A percentile compares a stretch with the other conserved stretches of the same genome.
Conservation (phyloP, 2,329 filamentous ascomycete genomes). For the Alternaria triticina region DNA sequence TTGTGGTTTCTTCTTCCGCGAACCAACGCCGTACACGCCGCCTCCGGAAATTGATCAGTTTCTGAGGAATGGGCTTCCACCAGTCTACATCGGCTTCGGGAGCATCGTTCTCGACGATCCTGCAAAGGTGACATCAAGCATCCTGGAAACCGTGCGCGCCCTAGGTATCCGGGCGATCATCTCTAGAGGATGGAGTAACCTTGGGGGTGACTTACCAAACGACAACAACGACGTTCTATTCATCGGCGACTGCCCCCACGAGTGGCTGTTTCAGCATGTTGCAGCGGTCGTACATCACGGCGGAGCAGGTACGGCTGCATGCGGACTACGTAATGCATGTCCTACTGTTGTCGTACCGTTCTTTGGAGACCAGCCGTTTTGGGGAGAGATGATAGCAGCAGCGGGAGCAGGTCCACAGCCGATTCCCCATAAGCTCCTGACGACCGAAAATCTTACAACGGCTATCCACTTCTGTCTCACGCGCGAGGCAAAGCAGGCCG, state of each 20-base stretch:
- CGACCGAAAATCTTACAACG: slow-evolving; percentile 27
- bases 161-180: slow-evolving; percentile 59
- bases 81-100: slow-evolving; percentile 64
- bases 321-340: slow-evolving; percentile 75
- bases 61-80: slow-evolving; percentile 56
- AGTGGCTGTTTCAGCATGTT: slow-evolving; percentile 83
- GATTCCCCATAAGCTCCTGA: slow-evolving; percentile 36
- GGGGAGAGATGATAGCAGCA: slow-evolving; percentile 40
- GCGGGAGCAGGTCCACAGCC: slow-evolving; percentile 39
- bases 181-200: slow-evolving; percentile 15
- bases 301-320: slow-evolving; percentile 84
- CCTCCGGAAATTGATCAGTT: slow-evolving; percentile 51
- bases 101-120: slow-evolving; percentile 63
- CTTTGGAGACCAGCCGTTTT: slow-evolving; percentile 54
- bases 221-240: slow-evolving; percentile 51
- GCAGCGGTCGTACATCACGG: slow-evolving; percentile 83
- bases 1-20: slow-evolving; percentile 57
- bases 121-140: slow-evolving; percentile 50
- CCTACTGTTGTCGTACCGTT: slow-evolving; percentile 84
- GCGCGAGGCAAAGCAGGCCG: slow-evolving; percentile 20
- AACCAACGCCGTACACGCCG: slow-evolving; percentile 48
- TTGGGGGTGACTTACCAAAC: slow-evolving; percentile 11
- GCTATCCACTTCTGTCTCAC: slow-evolving; percentile 32
- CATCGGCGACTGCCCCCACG: slow-evolving; percentile 77
- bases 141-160: slow-evolving; percentile 63